These are phyloP conservation scores for Hibiscus mutabilis DNA, from an alignment of 345 rosid species.

Conservation along the genomic window DNA sequence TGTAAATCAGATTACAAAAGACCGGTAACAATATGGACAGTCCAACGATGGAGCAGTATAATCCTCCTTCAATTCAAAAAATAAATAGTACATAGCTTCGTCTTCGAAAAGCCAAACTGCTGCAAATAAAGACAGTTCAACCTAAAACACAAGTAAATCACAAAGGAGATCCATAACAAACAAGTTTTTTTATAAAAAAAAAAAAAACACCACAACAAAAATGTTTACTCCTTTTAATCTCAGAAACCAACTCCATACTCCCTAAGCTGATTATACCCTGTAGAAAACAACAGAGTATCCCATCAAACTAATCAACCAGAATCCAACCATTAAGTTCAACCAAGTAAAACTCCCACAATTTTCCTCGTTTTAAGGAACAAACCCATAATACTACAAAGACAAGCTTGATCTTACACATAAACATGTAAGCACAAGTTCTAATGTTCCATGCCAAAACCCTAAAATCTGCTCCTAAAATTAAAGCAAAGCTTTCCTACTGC, in stretches of 20 bases:
- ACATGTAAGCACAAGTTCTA: not conserved
- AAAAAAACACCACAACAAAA: constrained; percentile 9
- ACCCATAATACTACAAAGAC: not conserved
- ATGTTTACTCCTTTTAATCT: not conserved
- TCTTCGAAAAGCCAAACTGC: constrained; percentile 25
- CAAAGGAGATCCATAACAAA: constrained; percentile 10
- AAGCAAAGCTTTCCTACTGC: not conserved
- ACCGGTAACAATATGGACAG: constrained; percentile 19
- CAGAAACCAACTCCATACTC: constrained; percentile 8
- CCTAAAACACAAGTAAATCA: constrained; percentile 18
- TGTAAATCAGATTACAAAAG: constrained; percentile 32
- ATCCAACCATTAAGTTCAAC: not conserved
- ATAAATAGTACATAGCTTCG: constrained; percentile 28
- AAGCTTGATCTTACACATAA: not conserved
- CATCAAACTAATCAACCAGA: constrained; percentile 1
- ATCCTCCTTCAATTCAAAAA: constrained; percentile 23
- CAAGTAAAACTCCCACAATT: no score
- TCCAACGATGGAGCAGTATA: constrained; percentile 15
- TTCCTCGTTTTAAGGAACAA: no score
- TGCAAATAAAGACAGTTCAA: constrained; percentile 15
- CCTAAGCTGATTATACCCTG: constrained; percentile 12
- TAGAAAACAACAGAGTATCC: constrained; percentile 14
- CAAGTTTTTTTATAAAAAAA: no score
- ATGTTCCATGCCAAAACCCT: constrained; percentile 29
- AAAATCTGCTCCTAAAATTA: constrained; percentile 15